Evolutionary conservation across 2,329 filamentous ascomycete genomes (phyloP).

Genomic region (Keithomyces neogunnii): DNA sequence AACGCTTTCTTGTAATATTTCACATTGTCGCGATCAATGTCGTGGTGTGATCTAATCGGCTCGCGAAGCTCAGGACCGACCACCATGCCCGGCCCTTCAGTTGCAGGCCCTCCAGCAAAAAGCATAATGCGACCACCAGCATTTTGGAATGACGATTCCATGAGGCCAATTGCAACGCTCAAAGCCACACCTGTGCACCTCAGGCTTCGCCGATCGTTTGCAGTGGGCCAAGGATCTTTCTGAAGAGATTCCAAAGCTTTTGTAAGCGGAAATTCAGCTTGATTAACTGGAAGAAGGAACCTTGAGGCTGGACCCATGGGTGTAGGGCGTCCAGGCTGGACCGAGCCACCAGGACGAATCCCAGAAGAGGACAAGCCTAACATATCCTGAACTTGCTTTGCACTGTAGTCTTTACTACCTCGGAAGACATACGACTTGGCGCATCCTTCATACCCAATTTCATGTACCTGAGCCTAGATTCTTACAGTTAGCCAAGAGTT

Average conservation of each 20-base stretch:
- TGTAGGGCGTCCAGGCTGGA: conserved; percentile 65
- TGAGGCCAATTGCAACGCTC: conserved; percentile 83
- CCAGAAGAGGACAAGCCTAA: conserved; percentile 70
- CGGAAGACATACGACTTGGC: conserved; percentile 98
- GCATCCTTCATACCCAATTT: conserved; percentile 96
- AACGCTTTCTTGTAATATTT: conserved; percentile 99
- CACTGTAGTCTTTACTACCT: conserved; percentile 94
- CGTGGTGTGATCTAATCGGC: conserved; percentile 94
- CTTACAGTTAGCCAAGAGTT: neutral
- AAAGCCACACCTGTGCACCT: conserved; percentile 95
- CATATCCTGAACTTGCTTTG: conserved; percentile 99
- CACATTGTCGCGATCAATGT: conserved; percentile 97
- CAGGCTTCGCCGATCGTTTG: conserved; percentile 81
- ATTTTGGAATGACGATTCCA: conserved; percentile 95
- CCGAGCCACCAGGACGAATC: conserved; percentile 65
- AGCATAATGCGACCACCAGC: conserved; percentile 94
- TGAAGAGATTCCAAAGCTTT: conserved; percentile 93
- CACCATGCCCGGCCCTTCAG: conserved; percentile 93
- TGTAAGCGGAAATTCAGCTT: conserved; percentile 95
- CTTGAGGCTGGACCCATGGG: conserved; percentile 75
- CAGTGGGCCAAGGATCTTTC: conserved; percentile 95
- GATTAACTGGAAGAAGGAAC: conserved; percentile 88
- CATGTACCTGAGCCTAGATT: conserved; percentile 76
- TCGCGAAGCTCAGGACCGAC: conserved; percentile 93
- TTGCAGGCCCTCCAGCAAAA: conserved; percentile 89